Evolutionary conservation across 768 basidiomycete genomes (phyloP), one percentile per base, ranked within the genome.

Genomic region (Rhodotorula kratochvilovae): DNA sequence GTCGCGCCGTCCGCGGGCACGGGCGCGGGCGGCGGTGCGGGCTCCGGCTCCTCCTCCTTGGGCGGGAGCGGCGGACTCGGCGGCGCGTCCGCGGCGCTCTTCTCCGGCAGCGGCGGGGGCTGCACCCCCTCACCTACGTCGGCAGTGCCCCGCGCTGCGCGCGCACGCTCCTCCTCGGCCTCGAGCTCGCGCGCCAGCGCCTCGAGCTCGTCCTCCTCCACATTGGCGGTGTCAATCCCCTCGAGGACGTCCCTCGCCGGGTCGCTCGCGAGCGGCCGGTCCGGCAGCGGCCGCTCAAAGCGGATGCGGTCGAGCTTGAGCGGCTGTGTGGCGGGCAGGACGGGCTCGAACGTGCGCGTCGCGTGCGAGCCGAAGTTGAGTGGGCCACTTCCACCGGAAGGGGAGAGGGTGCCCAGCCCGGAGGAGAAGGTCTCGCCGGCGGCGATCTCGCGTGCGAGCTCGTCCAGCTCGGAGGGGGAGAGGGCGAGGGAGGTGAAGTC

Each of bases 401-500:
- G 29, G 3, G 39, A 27, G 42, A 56, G 53, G 27, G 48, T 12
- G 27, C n/a, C 50, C 35, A 19, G 29, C 2, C n/a, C 65, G 31
- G 50, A 56, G 10, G 68, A 67, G 61, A 65, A 68, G 7, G 71
- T 60, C 31, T 67, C 68, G 62, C 48, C 61, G 1, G 15, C 10
- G 2, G 54, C 31, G 33, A 68, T 61, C 61, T 63, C 63, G 51
- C 45, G 39, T 36, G 64, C 61, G 60, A 75, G 73, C 45, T 64
- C 61, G 35, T 67, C 73, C 46, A 71, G 73, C 54, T 75, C 73
- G 3, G 45, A 39, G 48, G 63, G 51, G 31, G 70, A 35, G 13
- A 75, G 60, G 53, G 66, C 43, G 33, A 75, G 64, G 57, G 58
- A 59, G 66, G 73, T 63, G n/a, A 74, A 74, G 50, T 74, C 73